phyloP scores from a whole-genome alignment of 2,329 filamentous ascomycete genomes.

The Cladophialophora carrionii region DNA sequence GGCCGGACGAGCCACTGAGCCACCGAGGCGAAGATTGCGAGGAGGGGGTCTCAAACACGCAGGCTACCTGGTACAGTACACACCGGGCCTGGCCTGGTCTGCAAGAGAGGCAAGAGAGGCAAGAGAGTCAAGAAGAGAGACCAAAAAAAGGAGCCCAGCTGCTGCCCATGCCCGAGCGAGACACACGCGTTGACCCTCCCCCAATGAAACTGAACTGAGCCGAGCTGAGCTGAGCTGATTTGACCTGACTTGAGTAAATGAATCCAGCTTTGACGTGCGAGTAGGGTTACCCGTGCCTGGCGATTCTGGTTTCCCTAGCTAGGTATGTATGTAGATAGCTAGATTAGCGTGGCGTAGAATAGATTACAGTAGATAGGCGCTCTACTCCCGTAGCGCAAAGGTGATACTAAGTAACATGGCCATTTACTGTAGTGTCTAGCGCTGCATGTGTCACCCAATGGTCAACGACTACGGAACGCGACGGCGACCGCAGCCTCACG shows the following conservation, averaged over 20 bases:
- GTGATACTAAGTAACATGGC: not conserved
- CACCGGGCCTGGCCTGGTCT: not conserved
- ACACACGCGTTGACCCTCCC: not conserved
- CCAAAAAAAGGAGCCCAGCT: too few species aligned
- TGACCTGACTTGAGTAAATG: not conserved
- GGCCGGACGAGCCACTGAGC: not conserved
- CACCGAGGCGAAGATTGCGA: too few species aligned
- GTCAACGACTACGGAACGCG: too few species aligned
- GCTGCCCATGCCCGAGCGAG: too few species aligned
- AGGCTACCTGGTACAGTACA: too few species aligned
- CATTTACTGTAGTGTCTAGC: not conserved
- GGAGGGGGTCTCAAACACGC: too few species aligned
- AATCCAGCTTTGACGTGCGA: slow-evolving; percentile 7
- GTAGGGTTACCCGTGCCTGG: too few species aligned
- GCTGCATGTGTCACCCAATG: not conserved
- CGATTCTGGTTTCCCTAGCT: too few species aligned
- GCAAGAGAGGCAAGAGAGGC: not conserved
- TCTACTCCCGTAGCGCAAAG: not conserved
- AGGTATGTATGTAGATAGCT: slow-evolving; percentile 15
- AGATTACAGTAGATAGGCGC: slow-evolving; percentile 5
- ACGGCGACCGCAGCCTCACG: not conserved
- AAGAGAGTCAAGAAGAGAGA: too few species aligned
- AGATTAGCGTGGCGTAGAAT: slow-evolving; percentile 8
- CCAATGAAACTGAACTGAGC: not conserved
- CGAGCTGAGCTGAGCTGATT: not conserved